Evolutionary conservation across 2,329 filamentous ascomycete species (phyloP).

Genomic region (Aspergillus sp.): DNA sequence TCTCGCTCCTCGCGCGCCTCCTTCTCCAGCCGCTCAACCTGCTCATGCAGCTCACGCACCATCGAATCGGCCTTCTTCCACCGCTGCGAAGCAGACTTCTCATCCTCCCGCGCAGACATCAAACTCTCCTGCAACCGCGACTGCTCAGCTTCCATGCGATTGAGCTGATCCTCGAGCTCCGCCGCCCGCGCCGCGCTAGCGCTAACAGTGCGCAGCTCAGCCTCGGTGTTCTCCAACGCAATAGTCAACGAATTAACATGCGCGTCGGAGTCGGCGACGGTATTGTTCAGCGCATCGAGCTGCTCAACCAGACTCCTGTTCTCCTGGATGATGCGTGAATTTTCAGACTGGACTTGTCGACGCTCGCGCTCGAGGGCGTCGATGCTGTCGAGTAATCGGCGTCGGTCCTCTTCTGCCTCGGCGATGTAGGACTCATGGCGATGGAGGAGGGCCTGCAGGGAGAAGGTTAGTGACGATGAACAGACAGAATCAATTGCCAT

Average conservation of each 20-base stretch:
- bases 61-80: constrained; percentile 81
- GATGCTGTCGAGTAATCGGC: constrained; percentile 64
- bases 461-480: constrained; percentile 60
- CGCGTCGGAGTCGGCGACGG: constrained; percentile 71
- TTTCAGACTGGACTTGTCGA: constrained; percentile 64
- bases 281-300: constrained; percentile 73
- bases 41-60: constrained; percentile 71
- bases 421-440: constrained; percentile 93
- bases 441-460: constrained; percentile 75
- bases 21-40: constrained; percentile 80
- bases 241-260: constrained; percentile 71
- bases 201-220: constrained; percentile 68
- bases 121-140: constrained; percentile 62
- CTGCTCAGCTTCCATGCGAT: constrained; percentile 75
- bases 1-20: constrained; percentile 75
- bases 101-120: constrained; percentile 62
- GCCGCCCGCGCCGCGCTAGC: constrained; percentile 66
- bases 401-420: constrained; percentile 79
- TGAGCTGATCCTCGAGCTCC: constrained; percentile 72
- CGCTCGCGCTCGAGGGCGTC: constrained; percentile 70
- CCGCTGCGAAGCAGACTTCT: constrained; percentile 68
- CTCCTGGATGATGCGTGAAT: constrained; percentile 71
- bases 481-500: constrained; percentile 17
- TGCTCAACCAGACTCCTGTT: constrained; percentile 76
- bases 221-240: constrained; percentile 68